A percentile compares a stretch with the other conserved stretches of the same genome.
These are phyloP conservation scores for Fusarium chaquense DNA, from an alignment of 2,329 filamentous ascomycete genomes.

Conservation along the genomic window DNA sequence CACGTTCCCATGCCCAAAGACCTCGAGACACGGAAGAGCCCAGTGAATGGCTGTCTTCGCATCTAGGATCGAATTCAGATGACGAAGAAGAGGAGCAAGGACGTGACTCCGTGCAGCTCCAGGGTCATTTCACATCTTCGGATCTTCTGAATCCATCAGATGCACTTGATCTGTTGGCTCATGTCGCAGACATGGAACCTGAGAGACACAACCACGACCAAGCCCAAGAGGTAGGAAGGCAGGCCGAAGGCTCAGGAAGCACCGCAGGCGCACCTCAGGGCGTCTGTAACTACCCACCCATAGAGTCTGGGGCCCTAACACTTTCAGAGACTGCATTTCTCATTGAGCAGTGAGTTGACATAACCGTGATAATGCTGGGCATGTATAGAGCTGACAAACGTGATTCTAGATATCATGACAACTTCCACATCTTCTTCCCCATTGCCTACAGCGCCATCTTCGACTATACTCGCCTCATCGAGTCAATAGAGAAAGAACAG, in stretches of 20 bases:
- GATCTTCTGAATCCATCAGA: slow-evolving; percentile 58
- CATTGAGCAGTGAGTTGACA: slow-evolving; percentile 46
- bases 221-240: background rate
- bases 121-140: slow-evolving; percentile 56
- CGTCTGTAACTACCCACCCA: slow-evolving; percentile 49
- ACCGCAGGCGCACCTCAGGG: slow-evolving; percentile 1
- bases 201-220: slow-evolving; percentile 36
- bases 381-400: background rate
- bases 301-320: slow-evolving; percentile 49
- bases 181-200: slow-evolving; percentile 56
- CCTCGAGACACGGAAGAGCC: slow-evolving; percentile 18
- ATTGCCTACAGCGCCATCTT: slow-evolving; percentile 72
- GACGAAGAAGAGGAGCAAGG: slow-evolving; percentile 26
- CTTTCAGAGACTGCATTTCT: slow-evolving; percentile 45
- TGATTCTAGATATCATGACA: slow-evolving; percentile 67
- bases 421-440: slow-evolving; percentile 78
- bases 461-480: slow-evolving; percentile 62
- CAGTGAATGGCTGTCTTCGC: slow-evolving; percentile 32
- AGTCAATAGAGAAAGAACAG: slow-evolving; percentile 70
- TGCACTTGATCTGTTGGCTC: slow-evolving; percentile 56
- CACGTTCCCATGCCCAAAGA: background rate
- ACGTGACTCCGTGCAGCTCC: slow-evolving; percentile 40
- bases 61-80: slow-evolving; percentile 25
- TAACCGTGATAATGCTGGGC: rapidly evolving
- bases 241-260: background rate